Evolutionary conservation across 371 early-diverging fungal genomes (phyloP).

Genomic region (Mucor piriformis): DNA sequence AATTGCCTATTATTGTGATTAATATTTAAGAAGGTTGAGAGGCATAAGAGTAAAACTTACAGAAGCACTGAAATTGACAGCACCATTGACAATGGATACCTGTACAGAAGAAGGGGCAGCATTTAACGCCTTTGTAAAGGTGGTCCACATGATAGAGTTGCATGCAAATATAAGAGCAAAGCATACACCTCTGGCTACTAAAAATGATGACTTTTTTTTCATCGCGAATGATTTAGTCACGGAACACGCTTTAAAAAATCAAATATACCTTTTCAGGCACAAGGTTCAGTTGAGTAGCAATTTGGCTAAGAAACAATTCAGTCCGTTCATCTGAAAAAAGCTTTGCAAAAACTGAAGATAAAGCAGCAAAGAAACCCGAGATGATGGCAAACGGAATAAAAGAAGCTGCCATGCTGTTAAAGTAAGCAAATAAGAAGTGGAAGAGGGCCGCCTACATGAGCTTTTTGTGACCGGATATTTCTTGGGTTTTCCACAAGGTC

Average conservation of each 20-base stretch:
- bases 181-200: constrained; percentile 53
- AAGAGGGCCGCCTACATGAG: background rate
- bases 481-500: background rate
- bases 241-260: background rate
- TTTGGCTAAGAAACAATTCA: constrained; percentile 28
- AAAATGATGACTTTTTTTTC: constrained; percentile 34
- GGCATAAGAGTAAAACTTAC: constrained; percentile 33
- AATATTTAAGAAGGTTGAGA: no score
- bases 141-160: constrained; percentile 82
- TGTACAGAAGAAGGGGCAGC: constrained; percentile 68
- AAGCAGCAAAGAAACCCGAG: constrained; percentile 73
- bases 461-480: background rate
- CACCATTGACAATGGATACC: constrained; percentile 75
- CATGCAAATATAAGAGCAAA: constrained; percentile 63
- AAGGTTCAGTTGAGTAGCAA: constrained; percentile 2
- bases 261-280: constrained; percentile 27
- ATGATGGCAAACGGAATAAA: constrained; percentile 56
- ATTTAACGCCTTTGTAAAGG: constrained; percentile 79
- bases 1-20: constrained; percentile 71
- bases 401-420: background rate
- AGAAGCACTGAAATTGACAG: constrained; percentile 72
- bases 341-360: constrained; percentile 80
- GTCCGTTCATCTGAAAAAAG: constrained; percentile 66
- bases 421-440: background rate
- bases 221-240: background rate